Evolutionary conservation across 2,329 filamentous ascomycete species (phyloP), one percentile per base, ranked within the genome.

Genomic region (Sporothrix brunneoviolacea): DNA sequence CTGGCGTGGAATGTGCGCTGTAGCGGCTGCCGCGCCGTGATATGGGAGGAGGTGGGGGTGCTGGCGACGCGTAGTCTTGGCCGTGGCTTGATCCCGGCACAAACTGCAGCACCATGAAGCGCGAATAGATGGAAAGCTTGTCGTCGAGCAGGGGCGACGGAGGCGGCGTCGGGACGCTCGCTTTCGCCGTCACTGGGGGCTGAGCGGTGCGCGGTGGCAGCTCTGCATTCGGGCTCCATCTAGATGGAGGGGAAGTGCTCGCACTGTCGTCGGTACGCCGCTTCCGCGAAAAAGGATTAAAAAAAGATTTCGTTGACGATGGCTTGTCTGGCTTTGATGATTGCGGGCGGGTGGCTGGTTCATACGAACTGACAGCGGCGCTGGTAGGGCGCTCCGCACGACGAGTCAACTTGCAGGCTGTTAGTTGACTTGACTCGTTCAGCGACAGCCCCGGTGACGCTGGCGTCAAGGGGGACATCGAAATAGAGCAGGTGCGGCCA

Each of bases 31-130:
- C 19, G 8, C 40, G 44, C 10, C 36, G 19, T 15, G 44, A 43
- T 3, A 19, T 32, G 1, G 42, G 59, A 38, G 53, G 13, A 51
- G 53, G 37, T 22, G 48, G 22, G 42, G 37, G 51, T 36, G 50
- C 59, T 37, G n/a, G n/a, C n/a, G n/a, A n/a, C n/a, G n/a, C n/a
- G 63, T 10, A 59, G 43, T 64, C 64, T 4, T 38, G 37, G 13
- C 39, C 16, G 5, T 40, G 28, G 13, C 35, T 38, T 12, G 52
- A 47, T 9, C 51, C 49, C 1, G 57, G 50, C 13, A 52, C 52
- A 40, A 55, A 62, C 41, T 60, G 59, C 47, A 66, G 50, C 19
- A 66, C 58, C 48, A 65, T 57, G 48, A 63, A 60, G 22, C 57
- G 57, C 8, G 62, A 56, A 54, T 67, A 66, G 16, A 54, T 39